Base-by-base conservation (phyloP, 495 filamentous ascomycete genomes). In the Tuber magnatum region DNA sequence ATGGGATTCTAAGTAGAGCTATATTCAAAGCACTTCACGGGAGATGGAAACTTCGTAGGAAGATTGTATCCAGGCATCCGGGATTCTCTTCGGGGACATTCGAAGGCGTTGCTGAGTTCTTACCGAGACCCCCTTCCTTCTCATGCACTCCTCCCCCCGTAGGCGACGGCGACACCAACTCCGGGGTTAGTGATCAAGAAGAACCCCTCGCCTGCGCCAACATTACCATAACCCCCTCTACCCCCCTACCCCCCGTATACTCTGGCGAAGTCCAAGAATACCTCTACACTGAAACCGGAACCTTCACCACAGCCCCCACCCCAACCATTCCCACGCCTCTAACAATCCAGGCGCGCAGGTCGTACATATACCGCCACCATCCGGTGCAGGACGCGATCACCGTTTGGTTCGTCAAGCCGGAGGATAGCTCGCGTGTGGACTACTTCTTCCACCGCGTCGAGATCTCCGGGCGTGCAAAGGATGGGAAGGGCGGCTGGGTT, bases 11-110 rank as follows among this genome's bases (percentile, higher is more conserved):
- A 28, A 65, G 56, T 18, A 65, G 28, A n/a, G 91, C 90, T 0
- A 87, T 91, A 7, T 94, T 94, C 80, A 85, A 91, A 46, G 91
- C 88, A 6, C 83, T 96, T 1, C 90, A 94, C 9, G 93, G 93
- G 7, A 81, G 84, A 32, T 97, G 93, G 93, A 85, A 80, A 14
- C 85, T 91, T 32, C 84, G 85, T 16, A 87, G 87, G 4, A 84
- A 81, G 2, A 82, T 91, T 5, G 79, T 78, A 40, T 88, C 85
- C 70, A 78, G 80, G 10, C 77, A 87, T 6, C 83, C 84, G 0
- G 84, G 84, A 35, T 87, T 87, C 72, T 89, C 90, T 0, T 89
- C 86, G 71, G 91, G 90, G 0, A 87, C 84, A 39, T 88, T 91
- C 40, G 84, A 82, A 18, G 92, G 92, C 20, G 87, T 83, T 2